Base-by-base conservation (phyloP, 164 flowering plant species). In the Tetracentron sinense region DNA sequence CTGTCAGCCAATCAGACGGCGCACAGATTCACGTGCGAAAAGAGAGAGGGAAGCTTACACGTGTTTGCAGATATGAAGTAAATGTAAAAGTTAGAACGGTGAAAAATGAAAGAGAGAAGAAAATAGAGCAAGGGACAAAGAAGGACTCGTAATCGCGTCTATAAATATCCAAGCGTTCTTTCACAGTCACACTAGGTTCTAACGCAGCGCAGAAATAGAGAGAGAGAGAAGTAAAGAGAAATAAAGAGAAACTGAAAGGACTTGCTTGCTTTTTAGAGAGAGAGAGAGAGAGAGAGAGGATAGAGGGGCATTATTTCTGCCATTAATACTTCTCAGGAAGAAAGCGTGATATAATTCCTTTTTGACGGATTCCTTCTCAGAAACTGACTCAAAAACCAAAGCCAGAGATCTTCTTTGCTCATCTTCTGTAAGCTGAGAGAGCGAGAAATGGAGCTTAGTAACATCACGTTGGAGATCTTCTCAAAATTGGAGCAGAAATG, bases 401-500 rank as follows among this genome's bases (percentile, higher is more conserved):
- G 6, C 8, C 0, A 11, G 17, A 42, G 28, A 38, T 7, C 21
- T 22, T n/a, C 3, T 17, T 15, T 42, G 30, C n/a, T n/a, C n/a
- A n/a, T n/a, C n/a, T n/a, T n/a, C n/a, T n/a, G 20, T 22, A 31
- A 19, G 49, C 25, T 48, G 56, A 56, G 38, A n/a, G 25, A 21
- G 38, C 42, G 48, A 17, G 55, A 23, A 25, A 65, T 62, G 74
- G 77, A 73, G 23, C 48, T 67, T 11, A 67, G 69, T 20, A 70
- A 64, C 62, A 58, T 79, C 19, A 74, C 83, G 0, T 54, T 63
- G 28, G 75, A 77, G 56, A 74, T 79, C 60, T 79, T 77, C 69
- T 61, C 78, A 12, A 64, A 68, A 42, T 77, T 79, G 0, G 83
- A 79, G 60, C 71, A 74, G 27, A 67, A 79, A 52, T 79, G 83